Base-by-base conservation (phyloP, 2,329 filamentous ascomycete genomes). In the Phialemoniopsis sp. region DNA sequence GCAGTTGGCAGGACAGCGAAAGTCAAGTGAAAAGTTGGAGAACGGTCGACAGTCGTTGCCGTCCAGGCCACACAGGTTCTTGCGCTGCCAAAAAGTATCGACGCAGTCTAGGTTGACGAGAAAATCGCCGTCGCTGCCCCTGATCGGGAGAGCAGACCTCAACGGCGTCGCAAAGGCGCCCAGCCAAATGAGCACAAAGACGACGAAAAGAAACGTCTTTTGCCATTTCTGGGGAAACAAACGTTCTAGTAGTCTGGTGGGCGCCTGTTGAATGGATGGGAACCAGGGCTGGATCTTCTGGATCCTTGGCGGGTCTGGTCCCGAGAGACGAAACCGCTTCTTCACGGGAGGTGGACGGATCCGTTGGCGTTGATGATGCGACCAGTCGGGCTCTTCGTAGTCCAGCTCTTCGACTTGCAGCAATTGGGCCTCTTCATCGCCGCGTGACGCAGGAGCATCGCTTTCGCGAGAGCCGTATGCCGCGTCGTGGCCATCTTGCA, bases 1-100 rank as follows among this genome's bases (percentile, higher is more conserved):
- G 51, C 79, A 82, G 44, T 74, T 72, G 8, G 74, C 76, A 2
- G 78, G 78, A 47, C 79, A 83, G 37, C 77, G 65, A 48, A 83
- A 82, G 2, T 76, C 60, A 45, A 80, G 65, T 1, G 68, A 66
- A 16, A 55, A 59, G 46, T 79, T 78, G n/a, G 64, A 63, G 46
- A 82, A 82, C 0, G 79, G 78, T 9, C 73, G 68, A 51, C 79
- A 83, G 16, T 68, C 58, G 42, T 75, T 67, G 4, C 79, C 78
- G 46, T 82, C 72, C 13, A 82, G 46, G 2, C 77, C 78, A 51
- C 79, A 83, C 29, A 63, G 63, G 50, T 79, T 80, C 17, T 69
- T 70, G 36, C 73, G 49, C 19, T 60, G 66, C 76, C 77, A 82
- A 42, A 78, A 73, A 19, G 69, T 68, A 42, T 75, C 68, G 12